Evolutionary conservation across 129 eudicot genomes (phyloP).

Genomic region (Helichrysum umbraculigerum): DNA sequence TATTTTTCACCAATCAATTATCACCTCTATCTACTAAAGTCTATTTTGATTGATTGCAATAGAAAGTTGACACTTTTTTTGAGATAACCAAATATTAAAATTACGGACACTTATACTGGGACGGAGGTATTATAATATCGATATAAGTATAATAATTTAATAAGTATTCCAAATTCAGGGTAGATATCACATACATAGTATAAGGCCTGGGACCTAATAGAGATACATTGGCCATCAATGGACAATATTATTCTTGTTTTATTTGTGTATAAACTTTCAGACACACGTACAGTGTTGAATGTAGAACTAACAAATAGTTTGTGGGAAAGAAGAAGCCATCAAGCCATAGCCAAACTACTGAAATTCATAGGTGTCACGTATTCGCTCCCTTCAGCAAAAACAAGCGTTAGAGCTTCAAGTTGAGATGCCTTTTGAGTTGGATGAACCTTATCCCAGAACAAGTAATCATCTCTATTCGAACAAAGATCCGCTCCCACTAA

Average conservation of each 20-base stretch:
- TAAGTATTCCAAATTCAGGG: no score
- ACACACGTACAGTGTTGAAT: conserved; percentile 14
- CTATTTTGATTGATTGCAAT: no score
- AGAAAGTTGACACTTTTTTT: no score
- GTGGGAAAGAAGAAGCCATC: neutral
- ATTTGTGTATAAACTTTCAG: neutral
- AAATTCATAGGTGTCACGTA: conserved; percentile 50
- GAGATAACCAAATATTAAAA: no score
- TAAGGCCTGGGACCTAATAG: neutral
- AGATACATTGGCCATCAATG: neutral
- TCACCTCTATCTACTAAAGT: no score
- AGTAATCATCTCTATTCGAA: conserved; percentile 32
- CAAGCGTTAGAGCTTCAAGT: conserved; percentile 42
- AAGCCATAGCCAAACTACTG: conserved; percentile 40
- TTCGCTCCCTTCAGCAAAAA: conserved; percentile 41
- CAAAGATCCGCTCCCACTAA: conserved; percentile 37
- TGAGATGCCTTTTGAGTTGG: conserved; percentile 51
- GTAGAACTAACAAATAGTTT: neutral
- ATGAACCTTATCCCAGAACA: conserved; percentile 63
- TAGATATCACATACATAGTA: neutral
- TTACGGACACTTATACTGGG: no score
- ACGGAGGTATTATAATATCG: neutral
- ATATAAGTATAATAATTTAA: no score
- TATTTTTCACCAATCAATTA: no score
- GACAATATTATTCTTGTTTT: neutral